Evolutionary conservation across 495 filamentous ascomycete genomes (phyloP).

Genomic region (Polyplosphaeria fusca): DNA sequence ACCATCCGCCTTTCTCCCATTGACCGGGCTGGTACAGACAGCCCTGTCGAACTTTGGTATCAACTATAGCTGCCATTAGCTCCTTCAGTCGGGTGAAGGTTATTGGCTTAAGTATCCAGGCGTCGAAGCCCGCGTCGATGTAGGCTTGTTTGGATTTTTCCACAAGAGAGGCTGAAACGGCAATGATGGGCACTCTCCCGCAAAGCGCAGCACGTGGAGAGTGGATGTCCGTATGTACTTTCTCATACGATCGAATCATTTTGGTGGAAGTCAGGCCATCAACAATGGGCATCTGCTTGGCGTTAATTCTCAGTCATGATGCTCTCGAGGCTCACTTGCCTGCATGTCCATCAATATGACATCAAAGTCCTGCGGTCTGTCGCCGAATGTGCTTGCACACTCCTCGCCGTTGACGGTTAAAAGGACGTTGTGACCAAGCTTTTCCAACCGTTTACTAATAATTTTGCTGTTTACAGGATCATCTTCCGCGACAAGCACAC

Average conservation of each 20-base stretch:
- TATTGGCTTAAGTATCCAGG: conserved; percentile 65
- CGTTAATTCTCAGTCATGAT: background rate
- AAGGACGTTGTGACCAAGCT: conserved; percentile 68
- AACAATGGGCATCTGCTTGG: conserved; percentile 80
- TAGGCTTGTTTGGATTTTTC: conserved; percentile 69
- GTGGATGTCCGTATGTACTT: conserved; percentile 40
- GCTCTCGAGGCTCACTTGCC: conserved; percentile 44
- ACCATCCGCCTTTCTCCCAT: conserved; percentile 46
- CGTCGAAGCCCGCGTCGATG: conserved; percentile 81
- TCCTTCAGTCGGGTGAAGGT: conserved; percentile 39
- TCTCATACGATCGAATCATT: conserved; percentile 74
- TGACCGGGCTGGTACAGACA: conserved; percentile 39
- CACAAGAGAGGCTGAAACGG: conserved; percentile 81
- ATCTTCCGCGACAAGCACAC: conserved; percentile 83
- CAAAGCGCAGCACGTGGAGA: conserved; percentile 50
- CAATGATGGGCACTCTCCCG: conserved; percentile 74
- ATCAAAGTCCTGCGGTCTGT: conserved; percentile 62
- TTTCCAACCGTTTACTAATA: conserved; percentile 76
- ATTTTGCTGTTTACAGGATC: conserved; percentile 92
- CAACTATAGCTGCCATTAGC: conserved; percentile 43
- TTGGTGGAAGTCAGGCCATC: conserved; percentile 81
- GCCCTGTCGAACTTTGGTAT: conserved; percentile 25
- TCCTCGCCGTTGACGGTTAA: conserved; percentile 84
- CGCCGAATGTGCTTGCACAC: conserved; percentile 67
- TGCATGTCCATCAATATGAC: conserved; percentile 97